Evolutionary conservation across 139 green algal genomes (phyloP).

Genomic region (Spirogloea muscicola): DNA sequence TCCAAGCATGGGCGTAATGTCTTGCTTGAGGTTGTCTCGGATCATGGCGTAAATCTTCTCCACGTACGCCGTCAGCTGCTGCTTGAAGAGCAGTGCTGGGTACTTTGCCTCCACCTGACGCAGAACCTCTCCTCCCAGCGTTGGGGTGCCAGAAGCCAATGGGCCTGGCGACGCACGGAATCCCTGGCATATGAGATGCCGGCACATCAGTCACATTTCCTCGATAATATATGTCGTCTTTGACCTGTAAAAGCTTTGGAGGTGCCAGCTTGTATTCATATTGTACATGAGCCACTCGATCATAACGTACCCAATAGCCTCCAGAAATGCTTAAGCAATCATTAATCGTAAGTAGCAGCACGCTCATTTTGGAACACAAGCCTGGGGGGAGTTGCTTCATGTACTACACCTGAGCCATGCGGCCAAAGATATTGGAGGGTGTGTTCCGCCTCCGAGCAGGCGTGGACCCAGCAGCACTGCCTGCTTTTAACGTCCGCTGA

Average conservation of each 20-base stretch:
- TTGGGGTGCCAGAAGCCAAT: not conserved
- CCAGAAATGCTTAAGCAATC: no score
- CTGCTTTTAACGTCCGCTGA: slow-evolving; percentile 57
- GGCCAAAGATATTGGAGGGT: slow-evolving; percentile 5
- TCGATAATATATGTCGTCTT: no score
- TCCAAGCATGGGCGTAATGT: slow-evolving; percentile 76
- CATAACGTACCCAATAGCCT: no score
- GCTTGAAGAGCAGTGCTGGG: slow-evolving; percentile 97
- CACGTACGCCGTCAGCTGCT: slow-evolving; percentile 95
- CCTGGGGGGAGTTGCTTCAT: not conserved
- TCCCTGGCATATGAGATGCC: not conserved
- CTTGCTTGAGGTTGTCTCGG: slow-evolving; percentile 95
- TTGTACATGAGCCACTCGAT: no score
- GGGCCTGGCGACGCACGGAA: not conserved
- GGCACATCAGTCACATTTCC: not conserved
- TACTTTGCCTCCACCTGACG: slow-evolving; percentile 94
- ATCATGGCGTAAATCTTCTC: slow-evolving; percentile 97
- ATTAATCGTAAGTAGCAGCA: not conserved
- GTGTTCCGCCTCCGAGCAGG: not conserved
- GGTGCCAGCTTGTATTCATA: no score
- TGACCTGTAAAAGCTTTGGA: no score
- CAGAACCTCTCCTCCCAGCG: not conserved
- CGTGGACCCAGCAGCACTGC: not conserved
- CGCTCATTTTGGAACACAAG: no score
- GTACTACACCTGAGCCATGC: slow-evolving; percentile 17